Evolutionary conservation across 2,329 filamentous ascomycete genomes (phyloP).

Genomic region (Fusarium scirpi): DNA sequence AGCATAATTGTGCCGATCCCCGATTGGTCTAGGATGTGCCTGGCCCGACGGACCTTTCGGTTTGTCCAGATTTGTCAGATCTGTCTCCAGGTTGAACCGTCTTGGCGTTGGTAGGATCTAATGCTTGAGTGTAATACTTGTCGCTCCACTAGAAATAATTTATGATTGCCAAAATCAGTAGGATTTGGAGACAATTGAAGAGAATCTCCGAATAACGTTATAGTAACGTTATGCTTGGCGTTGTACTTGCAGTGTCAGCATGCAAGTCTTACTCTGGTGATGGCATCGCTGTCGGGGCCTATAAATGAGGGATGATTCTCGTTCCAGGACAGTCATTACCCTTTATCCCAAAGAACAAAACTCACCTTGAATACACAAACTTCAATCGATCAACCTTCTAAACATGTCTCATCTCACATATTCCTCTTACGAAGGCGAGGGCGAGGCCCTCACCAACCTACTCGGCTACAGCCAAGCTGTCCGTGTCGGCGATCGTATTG

Average conservation of each 20-base stretch:
- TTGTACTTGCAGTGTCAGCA: not conserved
- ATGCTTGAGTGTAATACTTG: not conserved
- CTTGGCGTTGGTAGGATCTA: constrained; percentile 4
- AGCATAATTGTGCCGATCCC: constrained; percentile 3
- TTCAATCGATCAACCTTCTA: fast-evolving
- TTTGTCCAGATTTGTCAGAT: constrained; percentile 37
- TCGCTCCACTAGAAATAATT: fast-evolving
- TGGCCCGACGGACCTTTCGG: not conserved
- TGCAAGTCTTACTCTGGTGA: not conserved
- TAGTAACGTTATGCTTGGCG: not conserved
- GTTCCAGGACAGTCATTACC: not conserved
- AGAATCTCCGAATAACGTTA: not conserved
- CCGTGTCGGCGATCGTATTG: constrained; percentile 61
- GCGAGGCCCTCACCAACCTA: constrained; percentile 47
- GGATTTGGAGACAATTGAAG: not conserved
- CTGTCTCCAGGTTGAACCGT: constrained; percentile 23
- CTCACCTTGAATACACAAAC: fast-evolving
- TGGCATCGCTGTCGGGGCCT: not conserved
- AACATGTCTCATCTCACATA: constrained; percentile 50
- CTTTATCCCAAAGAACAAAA: fast-evolving
- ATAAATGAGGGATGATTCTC: not conserved
- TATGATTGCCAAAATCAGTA: not conserved
- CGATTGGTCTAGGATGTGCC: not conserved
- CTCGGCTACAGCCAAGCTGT: constrained; percentile 61
- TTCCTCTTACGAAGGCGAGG: constrained; percentile 46